Conservation (phyloP, 257 asterid genomes). For the Galeopsis tetrahit region DNA sequence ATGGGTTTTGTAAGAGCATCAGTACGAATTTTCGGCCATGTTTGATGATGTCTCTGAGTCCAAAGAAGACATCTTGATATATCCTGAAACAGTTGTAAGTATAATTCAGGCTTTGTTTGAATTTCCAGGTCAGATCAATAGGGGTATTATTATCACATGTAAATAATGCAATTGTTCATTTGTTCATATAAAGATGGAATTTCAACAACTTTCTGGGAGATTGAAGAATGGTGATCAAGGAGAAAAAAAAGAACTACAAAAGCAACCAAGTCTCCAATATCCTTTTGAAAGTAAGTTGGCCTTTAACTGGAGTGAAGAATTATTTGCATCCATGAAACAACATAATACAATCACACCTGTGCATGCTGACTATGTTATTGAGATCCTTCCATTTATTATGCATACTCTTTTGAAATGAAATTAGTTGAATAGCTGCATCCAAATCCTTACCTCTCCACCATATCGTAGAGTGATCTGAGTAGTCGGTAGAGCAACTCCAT, state of each 20-base stretch:
- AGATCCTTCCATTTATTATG: conserved; percentile 22
- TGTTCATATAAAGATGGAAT: conserved; percentile 19
- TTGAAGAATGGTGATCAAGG: conserved; percentile 27
- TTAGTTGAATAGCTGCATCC: conserved; percentile 26
- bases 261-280: conserved; percentile 21
- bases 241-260: not conserved
- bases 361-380: conserved; percentile 18
- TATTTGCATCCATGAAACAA: conserved; percentile 9
- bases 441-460: conserved; percentile 92
- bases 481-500: conserved; percentile 81
- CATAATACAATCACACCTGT: conserved; percentile 6
- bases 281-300: conserved; percentile 18
- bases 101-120: conserved; percentile 16
- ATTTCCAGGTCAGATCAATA: conserved; percentile 16
- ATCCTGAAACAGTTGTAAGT: conserved; percentile 61
- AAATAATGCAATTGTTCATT: conserved; percentile 11
- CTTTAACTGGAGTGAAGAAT: conserved; percentile 3
- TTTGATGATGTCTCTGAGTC: conserved; percentile 99
- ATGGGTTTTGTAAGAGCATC: conserved; percentile 89
- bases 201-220: conserved; percentile 19
- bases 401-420: conserved; percentile 1
- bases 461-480: conserved; percentile 81
- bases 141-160: conserved; percentile 1
- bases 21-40: conserved; percentile 97
- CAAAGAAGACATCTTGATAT: conserved; percentile 95